Percentiles rank a stretch among this genome's conserved stretches.
Conservation (phyloP, 78 protist species). For the Emiliania huxleyi region DNA sequence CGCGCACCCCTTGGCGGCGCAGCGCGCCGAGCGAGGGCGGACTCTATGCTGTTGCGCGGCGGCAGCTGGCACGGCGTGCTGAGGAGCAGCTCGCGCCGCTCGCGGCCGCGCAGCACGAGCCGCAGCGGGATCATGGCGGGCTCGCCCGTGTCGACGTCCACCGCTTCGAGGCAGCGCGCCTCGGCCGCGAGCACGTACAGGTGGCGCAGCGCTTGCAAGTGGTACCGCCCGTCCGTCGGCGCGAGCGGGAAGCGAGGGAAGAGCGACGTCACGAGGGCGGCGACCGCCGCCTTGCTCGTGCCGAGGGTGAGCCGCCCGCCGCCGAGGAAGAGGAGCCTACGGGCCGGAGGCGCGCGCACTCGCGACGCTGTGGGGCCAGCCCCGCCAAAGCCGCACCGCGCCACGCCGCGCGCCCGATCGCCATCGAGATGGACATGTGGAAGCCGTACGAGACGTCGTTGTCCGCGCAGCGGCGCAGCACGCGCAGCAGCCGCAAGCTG, state of each 20-base stretch:
- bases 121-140: constrained; percentile 28
- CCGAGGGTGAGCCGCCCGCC: constrained; percentile 38
- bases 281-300: constrained; percentile 63
- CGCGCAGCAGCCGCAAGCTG: constrained; percentile 51
- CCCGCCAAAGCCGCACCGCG: no score
- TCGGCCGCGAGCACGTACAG: constrained; percentile 79
- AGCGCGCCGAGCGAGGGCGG: neutral
- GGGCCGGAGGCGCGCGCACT: no score
- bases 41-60: neutral
- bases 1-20: neutral
- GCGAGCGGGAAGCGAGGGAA: constrained; percentile 74
- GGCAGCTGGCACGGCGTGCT: neutral
- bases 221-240: constrained; percentile 72
- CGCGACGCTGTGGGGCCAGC: no score
- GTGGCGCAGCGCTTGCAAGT: constrained; percentile 82
- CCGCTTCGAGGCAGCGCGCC: constrained; percentile 66
- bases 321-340: neutral
- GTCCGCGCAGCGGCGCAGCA: neutral
- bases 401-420: constrained; percentile 82
- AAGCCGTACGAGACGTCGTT: constrained; percentile 55
- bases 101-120: neutral
- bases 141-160: constrained; percentile 67
- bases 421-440: constrained; percentile 71
- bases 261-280: constrained; percentile 69
- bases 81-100: neutral